Evolutionary conservation across 2,329 filamentous ascomycete species (phyloP), one percentile per base, ranked within the genome.

Genomic region (Botrytis aclada): DNA sequence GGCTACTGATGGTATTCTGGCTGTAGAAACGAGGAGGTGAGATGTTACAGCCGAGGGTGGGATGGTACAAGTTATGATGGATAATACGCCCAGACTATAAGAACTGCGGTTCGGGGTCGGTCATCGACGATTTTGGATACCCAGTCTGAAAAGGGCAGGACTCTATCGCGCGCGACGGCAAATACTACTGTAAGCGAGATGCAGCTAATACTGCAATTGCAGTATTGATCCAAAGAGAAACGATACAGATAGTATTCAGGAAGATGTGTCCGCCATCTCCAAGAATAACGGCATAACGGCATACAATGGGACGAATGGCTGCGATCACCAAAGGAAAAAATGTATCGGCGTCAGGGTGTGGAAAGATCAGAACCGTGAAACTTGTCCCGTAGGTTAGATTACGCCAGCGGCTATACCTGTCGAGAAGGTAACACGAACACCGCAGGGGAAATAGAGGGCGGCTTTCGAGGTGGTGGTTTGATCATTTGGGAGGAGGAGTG

Each of bases 371-470:
- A 16, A 29, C 18, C 5, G 89, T 75, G 77, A 88, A 90, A 78
- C 86, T 89, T 74, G 87, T 88, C 87, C 88, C 89, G 77, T 89
- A 90, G 10, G 88, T 88, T 65, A 88, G 79, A 74, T 88, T 88
- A 56, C 88, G 69, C 88, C 88, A n/a, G 88, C 87, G 39, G 86
- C 87, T 56, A 90, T 88, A 74, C 88, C 88, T 12, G 88, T 89
- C 25, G 86, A 88, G 77, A 88, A 90, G 0, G 88, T 89, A 4
- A 88, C 86, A 51, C 88, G 85, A 51, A 89, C 86, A 73, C 86
- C 88, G 39, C 88, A 88, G 62, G 90, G 84, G 73, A 89, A 89
- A 80, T 89, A 90, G 1, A 90, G 82, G 1, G 88, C 88, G 74
- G 88, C 25, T 54, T 54, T 14, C 1, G 12, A 29, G n/a, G 25